Percentiles rank a stretch among this genome's conserved stretches.
These are phyloP conservation scores for Termitomyces sp. DNA, from an alignment of 768 basidiomycete genomes.

Conservation along the genomic window DNA sequence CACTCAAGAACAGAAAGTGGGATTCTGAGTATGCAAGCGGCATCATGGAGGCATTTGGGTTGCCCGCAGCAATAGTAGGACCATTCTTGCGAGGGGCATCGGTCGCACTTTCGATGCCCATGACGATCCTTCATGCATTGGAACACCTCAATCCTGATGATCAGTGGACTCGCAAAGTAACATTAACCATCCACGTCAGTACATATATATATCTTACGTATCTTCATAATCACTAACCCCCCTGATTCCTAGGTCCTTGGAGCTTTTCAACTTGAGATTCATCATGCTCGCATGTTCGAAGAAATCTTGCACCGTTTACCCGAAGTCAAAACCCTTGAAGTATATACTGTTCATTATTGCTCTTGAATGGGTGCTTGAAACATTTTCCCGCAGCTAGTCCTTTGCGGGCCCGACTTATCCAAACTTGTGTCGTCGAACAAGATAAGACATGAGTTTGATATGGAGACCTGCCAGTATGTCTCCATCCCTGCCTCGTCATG, in stretches of 20 bases:
- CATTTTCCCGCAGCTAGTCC: not conserved
- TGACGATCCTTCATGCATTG: constrained; percentile 20
- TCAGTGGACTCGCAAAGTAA: constrained; percentile 14
- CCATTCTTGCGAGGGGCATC: constrained; percentile 15
- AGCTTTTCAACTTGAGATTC: constrained; percentile 17
- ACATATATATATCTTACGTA: not conserved
- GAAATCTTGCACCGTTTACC: constrained; percentile 30
- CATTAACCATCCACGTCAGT: constrained; percentile 17
- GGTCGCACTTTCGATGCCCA: constrained; percentile 17
- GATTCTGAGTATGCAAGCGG: constrained; percentile 8
- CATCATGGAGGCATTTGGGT: not conserved
- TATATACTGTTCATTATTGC: not conserved
- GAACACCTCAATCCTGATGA: constrained; percentile 14
- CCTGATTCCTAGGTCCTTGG: constrained; percentile 22
- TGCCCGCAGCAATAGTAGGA: not conserved
- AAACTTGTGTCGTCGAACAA: not conserved
- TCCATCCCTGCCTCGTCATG: not conserved
- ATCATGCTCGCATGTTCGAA: constrained; percentile 20
- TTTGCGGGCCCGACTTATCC: constrained; percentile 5
- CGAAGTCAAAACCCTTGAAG: constrained; percentile 21
- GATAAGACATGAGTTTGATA: constrained; percentile 7
- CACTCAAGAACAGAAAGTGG: constrained; percentile 21
- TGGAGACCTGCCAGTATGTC: constrained; percentile 27
- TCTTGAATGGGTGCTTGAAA: not conserved
- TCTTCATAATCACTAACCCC: not conserved